Conservation (phyloP, 2,329 filamentous ascomycete species). For the Sphaerulina populicola region DNA sequence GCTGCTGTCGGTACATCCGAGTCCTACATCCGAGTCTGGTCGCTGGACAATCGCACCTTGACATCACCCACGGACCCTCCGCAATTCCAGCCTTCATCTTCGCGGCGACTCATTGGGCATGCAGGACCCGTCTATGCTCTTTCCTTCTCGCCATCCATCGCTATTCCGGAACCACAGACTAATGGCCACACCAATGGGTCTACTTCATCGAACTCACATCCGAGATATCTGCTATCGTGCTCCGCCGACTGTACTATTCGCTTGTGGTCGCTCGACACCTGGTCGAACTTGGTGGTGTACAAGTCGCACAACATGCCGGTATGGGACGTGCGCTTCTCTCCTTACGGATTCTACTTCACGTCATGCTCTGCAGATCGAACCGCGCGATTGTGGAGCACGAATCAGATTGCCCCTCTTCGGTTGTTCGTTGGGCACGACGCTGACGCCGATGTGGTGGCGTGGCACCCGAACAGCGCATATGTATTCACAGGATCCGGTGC, state of each 20-base stretch:
- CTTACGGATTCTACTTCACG: conserved; percentile 90
- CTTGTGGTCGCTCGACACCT: conserved; percentile 86
- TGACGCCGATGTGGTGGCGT: conserved; percentile 81
- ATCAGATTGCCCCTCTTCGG: conserved; percentile 80
- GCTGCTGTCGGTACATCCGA: conserved; percentile 85
- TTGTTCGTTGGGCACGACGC: conserved; percentile 89
- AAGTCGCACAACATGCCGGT: conserved; percentile 86
- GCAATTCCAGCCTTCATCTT: conserved; percentile 56
- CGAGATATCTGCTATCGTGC: conserved; percentile 75
- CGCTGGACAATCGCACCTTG: conserved; percentile 74
- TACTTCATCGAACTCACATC: conserved; percentile 42
- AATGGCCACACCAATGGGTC: conserved; percentile 34
- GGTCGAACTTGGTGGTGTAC: conserved; percentile 88
- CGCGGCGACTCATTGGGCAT: conserved; percentile 73
- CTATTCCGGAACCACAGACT: conserved; percentile 32
- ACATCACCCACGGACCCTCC: conserved; percentile 56
- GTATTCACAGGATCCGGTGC: conserved; percentile 72
- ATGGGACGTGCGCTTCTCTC: conserved; percentile 81
- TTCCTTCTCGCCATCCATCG: conserved; percentile 69
- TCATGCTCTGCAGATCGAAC: conserved; percentile 84
- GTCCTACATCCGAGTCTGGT: conserved; percentile 94
- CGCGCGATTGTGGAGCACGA: conserved; percentile 82
- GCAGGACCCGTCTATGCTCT: conserved; percentile 82
- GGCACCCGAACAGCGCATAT: conserved; percentile 91
- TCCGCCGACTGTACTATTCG: conserved; percentile 83